phyloP scores from a whole-genome alignment of 306 rosid species.

The Cyclanthera cordifolia region DNA sequence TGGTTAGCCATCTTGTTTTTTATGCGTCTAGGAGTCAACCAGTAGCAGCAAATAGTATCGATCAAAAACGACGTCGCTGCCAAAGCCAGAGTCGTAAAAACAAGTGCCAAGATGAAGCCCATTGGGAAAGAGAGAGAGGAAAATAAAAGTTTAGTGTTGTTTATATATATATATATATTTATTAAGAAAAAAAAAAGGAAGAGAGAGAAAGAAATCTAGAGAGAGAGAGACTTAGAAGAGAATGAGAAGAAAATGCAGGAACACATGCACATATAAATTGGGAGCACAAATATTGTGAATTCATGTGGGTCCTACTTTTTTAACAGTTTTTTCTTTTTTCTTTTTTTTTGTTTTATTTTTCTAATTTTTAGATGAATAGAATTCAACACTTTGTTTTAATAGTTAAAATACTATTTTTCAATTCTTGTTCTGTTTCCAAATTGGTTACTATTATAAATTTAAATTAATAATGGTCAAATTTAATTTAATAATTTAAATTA shows the following conservation, averaged over 20 bases:
- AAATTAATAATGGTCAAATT: too few relatives aligned
- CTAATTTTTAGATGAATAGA: neutral
- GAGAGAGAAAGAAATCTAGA: neutral
- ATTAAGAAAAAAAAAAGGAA: too few relatives aligned
- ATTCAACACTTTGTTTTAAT: neutral
- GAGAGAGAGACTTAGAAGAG: neutral
- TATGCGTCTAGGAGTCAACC: slow-evolving; percentile 59
- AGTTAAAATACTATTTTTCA: too few relatives aligned
- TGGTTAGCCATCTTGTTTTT: slow-evolving; percentile 64
- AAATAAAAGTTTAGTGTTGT: too few relatives aligned
- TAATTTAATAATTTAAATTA: too few relatives aligned
- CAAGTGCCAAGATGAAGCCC: neutral
- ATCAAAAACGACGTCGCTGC: slow-evolving; percentile 30
- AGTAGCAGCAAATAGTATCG: slow-evolving; percentile 45
- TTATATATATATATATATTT: neutral
- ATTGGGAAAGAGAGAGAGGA: neutral
- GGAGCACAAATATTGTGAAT: neutral
- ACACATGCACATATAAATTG: slow-evolving; percentile 7
- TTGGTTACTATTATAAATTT: too few relatives aligned
- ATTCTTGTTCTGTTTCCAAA: too few relatives aligned
- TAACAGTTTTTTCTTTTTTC: neutral
- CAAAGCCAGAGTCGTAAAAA: neutral
- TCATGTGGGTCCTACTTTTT: neutral
- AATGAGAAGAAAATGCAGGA: neutral
- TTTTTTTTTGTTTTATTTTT: too few relatives aligned